Evolutionary conservation across 2,329 filamentous ascomycete genomes (phyloP).

Genomic region (Aotearoamyces nothofagi): DNA sequence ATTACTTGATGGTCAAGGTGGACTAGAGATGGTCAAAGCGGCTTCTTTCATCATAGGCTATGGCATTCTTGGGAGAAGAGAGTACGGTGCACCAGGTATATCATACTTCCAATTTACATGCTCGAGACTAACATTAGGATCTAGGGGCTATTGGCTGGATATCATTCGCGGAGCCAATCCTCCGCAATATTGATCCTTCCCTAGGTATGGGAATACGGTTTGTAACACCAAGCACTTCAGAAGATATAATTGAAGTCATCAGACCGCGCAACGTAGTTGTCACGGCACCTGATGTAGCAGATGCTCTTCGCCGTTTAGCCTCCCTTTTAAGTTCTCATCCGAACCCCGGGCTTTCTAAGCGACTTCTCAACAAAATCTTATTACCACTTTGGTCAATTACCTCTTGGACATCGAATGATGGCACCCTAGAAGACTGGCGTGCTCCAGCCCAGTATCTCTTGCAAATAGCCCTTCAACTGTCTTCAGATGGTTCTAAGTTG

Average conservation of each 20-base stretch:
- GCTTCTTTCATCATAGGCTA: conserved; percentile 49
- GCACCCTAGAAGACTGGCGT: conserved; percentile 24
- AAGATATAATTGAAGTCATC: conserved; percentile 28
- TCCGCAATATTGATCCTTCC: conserved; percentile 32
- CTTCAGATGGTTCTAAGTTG: conserved; percentile 34
- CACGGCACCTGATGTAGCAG: conserved; percentile 28
- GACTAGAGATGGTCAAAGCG: conserved; percentile 39
- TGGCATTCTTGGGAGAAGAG: conserved; percentile 48
- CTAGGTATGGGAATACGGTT: background rate
- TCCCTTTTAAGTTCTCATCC: conserved; percentile 46
- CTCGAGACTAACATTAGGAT: conserved; percentile 7
- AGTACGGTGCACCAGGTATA: conserved; percentile 46
- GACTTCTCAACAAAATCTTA: conserved; percentile 42
- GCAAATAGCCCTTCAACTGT: conserved; percentile 40
- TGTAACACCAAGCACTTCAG: conserved; percentile 13
- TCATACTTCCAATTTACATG: conserved; percentile 8
- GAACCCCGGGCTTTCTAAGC: conserved; percentile 47
- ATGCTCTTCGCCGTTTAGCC: conserved; percentile 37
- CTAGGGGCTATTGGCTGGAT: conserved; percentile 46
- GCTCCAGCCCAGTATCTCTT: conserved; percentile 34
- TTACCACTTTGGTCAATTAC: conserved; percentile 48
- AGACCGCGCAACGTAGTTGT: conserved; percentile 29
- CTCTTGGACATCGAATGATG: conserved; percentile 28
- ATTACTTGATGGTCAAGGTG: conserved; percentile 45
- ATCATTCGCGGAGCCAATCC: conserved; percentile 41